phyloP scores from a whole-genome alignment of 345 rosid species.

The Corchorus capsularis region DNA sequence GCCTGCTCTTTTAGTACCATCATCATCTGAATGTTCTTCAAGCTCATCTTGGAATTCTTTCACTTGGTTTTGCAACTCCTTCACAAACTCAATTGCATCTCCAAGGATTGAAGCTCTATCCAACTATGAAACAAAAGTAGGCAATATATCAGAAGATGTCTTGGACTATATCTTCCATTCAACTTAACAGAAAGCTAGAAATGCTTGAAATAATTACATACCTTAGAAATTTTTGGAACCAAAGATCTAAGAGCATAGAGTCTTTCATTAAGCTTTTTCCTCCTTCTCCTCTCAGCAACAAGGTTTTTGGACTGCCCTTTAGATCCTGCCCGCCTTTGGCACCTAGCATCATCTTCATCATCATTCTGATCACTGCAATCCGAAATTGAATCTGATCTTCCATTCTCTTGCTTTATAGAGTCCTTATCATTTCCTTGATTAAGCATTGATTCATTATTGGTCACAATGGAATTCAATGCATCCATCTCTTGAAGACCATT shows the following conservation, averaged over 20 bases:
- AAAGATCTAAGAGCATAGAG: slow-evolving; percentile 76
- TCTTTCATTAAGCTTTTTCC: slow-evolving; percentile 92
- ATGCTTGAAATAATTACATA: slow-evolving; percentile 15
- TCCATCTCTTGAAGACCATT: slow-evolving; percentile 44
- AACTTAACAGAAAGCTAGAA: too few relatives aligned
- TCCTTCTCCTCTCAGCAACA: slow-evolving; percentile 81
- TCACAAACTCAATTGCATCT: slow-evolving; percentile 86
- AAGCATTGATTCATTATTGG: background rate
- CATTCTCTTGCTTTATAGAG: slow-evolving; percentile 46
- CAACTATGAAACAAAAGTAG: slow-evolving; percentile 43
- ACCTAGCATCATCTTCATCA: slow-evolving; percentile 22
- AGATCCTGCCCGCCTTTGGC: slow-evolving; percentile 24
- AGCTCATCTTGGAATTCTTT: slow-evolving; percentile 91
- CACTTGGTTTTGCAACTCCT: slow-evolving; percentile 70
- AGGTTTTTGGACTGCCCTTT: slow-evolving; percentile 75
- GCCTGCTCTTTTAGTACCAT: slow-evolving; percentile 46
- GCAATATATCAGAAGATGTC: background rate
- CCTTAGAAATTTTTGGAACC: slow-evolving; percentile 87
- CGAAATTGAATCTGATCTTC: slow-evolving; percentile 50
- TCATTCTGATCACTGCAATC: slow-evolving; percentile 21
- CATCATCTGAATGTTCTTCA: slow-evolving; percentile 65
- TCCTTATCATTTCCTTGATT: slow-evolving; percentile 47
- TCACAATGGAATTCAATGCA: slow-evolving; percentile 25
- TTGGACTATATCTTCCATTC: background rate
- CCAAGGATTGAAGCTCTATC: slow-evolving; percentile 91